These are phyloP conservation scores for Cryphonectria naterciae DNA, from an alignment of 2,329 filamentous ascomycete genomes.

Conservation along the genomic window DNA sequence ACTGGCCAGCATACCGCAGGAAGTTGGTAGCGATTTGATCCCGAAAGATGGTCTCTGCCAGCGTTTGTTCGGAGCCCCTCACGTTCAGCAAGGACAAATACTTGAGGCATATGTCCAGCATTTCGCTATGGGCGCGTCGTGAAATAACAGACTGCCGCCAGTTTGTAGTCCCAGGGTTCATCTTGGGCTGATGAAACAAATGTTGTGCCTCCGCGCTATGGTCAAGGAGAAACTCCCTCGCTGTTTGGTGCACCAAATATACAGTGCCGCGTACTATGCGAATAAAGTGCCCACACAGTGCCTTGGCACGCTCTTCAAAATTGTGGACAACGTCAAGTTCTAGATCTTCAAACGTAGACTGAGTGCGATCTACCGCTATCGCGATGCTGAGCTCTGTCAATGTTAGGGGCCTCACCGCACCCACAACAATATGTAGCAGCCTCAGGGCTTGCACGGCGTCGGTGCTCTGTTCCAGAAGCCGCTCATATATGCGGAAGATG, in stretches of 20 bases:
- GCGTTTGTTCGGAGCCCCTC: not conserved
- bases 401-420: conserved; percentile 29
- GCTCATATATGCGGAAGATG: conserved; percentile 29
- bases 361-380: conserved; percentile 22
- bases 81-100: conserved; percentile 18
- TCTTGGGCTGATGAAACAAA: not conserved
- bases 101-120: conserved; percentile 10
- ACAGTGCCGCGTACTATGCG: conserved; percentile 30
- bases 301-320: conserved; percentile 30
- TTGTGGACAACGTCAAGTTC: conserved; percentile 30
- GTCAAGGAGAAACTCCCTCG: conserved; percentile 32
- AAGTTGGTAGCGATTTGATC: conserved; percentile 11
- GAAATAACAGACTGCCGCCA: conserved; percentile 15
- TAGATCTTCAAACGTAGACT: conserved; percentile 25
- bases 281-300: conserved; percentile 30
- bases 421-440: conserved; percentile 30
- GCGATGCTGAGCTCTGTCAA: conserved; percentile 31
- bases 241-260: conserved; percentile 34
- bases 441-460: conserved; percentile 24
- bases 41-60: conserved; percentile 16
- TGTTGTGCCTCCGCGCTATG: not conserved
- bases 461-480: conserved; percentile 28
- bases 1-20: conserved; percentile 15
- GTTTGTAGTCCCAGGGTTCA: not conserved
- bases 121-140: conserved; percentile 2